Evolutionary conservation across 768 basidiomycete genomes (phyloP), one percentile per base, ranked within the genome.

Genomic region (Boletus huronensis): DNA sequence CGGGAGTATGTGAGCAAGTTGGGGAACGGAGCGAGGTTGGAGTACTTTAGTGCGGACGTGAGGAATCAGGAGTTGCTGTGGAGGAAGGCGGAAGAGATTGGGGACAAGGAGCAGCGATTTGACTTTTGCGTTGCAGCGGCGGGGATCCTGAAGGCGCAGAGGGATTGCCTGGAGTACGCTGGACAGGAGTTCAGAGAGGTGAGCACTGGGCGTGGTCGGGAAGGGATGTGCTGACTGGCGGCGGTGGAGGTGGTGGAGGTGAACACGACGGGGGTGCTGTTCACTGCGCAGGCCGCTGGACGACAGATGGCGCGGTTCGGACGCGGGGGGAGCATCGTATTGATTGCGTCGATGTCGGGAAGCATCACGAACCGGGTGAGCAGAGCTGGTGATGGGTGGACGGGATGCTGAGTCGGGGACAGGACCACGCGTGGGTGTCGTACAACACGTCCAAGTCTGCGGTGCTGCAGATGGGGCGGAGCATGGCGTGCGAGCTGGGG

Each of bases 401-500:
- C n/a, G n/a, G 34, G 34, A 7, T 16, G 50, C 52, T 57, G 16
- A 50, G 19, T 17, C 7, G 2, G 5, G 40, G 14, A 29, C 58
- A 87, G 88, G 87, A 82, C 58, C 85, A 88, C 59, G 80, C 83
- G 1, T 89, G 85, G 87, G 79, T 84, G 48, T 80, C 85, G 14
- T 90, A 90, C 72, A 89, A 90, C 70, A 77, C 80, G 45, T 87
- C 84, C 72, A 91, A 91, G 70, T 81, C 84, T 1, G 88, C 83
- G 5, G 87, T 91, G 17, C 70, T 90, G 39, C 88, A 91, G 70
- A 89, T 89, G 87, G 83, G 77, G 6, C 81, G 89, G 40, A 88
- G 85, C 67, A 85, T 91, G 87, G 88, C 88, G 4, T 89, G 87
- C 64, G 88, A 91, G 64, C 77, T 91, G 2, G 89, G 86, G 2